These are phyloP conservation scores for Berberis thunbergii DNA, from an alignment of 164 flowering plant genomes.

Conservation along the genomic window DNA sequence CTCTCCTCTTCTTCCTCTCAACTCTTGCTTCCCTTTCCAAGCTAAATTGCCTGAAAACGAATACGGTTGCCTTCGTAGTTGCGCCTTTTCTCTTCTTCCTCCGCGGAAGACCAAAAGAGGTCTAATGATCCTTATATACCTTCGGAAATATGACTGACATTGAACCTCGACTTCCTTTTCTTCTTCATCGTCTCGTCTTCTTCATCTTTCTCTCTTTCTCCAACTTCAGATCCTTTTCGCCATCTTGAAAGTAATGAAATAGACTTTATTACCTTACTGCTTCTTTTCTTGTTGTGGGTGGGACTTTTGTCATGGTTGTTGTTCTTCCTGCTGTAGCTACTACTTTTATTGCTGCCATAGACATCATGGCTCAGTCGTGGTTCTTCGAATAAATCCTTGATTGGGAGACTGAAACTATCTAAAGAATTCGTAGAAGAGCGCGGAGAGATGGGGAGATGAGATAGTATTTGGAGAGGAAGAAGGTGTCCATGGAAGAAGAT, in stretches of 20 bases:
- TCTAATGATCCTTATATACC: slow-evolving; percentile 53
- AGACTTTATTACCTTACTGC: slow-evolving; percentile 44
- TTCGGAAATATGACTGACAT: slow-evolving; percentile 42
- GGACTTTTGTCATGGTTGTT: slow-evolving; percentile 1
- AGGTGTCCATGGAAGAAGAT: slow-evolving; percentile 94
- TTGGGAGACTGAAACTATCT: slow-evolving; percentile 53
- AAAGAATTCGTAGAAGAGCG: slow-evolving; percentile 63
- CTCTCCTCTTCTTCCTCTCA: slow-evolving; percentile 16
- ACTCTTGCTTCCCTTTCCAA: slow-evolving; percentile 23
- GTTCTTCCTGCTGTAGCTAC: slow-evolving; percentile 2
- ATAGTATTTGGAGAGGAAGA: slow-evolving; percentile 59
- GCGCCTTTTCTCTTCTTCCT: slow-evolving; percentile 22
- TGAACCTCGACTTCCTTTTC: slow-evolving; percentile 33
- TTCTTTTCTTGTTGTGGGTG: slow-evolving; percentile 13
- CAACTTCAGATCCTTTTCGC: slow-evolving; percentile 29
- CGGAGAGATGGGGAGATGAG: slow-evolving; percentile 64
- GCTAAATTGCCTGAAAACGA: slow-evolving; percentile 50
- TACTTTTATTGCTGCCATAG: slow-evolving; percentile 1
- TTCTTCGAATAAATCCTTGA: slow-evolving; percentile 21
- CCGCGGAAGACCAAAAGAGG: slow-evolving; percentile 36
- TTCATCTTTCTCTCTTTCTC: slow-evolving; percentile 4
- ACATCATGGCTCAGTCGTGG: not conserved
- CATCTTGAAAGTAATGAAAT: slow-evolving; percentile 47
- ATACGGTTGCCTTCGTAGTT: slow-evolving; percentile 27
- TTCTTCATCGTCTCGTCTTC: slow-evolving; percentile 11